Evolutionary conservation across 495 filamentous ascomycete species (phyloP).

Genomic region (Penicillium parvum): DNA sequence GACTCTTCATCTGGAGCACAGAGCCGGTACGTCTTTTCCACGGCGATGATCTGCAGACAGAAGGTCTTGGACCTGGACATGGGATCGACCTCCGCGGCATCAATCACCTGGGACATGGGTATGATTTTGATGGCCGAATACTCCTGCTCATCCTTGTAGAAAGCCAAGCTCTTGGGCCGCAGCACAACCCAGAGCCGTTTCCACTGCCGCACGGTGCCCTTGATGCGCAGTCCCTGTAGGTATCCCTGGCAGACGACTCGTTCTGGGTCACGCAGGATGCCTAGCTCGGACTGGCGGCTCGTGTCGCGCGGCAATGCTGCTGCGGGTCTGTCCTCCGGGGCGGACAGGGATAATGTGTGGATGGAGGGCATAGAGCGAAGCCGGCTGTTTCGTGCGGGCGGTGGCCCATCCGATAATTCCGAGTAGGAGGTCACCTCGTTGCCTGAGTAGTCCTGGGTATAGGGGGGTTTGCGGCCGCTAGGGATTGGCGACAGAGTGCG

Average conservation of each 20-base stretch:
- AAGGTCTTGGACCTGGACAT: constrained; percentile 75
- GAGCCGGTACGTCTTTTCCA: constrained; percentile 88
- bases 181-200: constrained; percentile 91
- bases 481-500: constrained; percentile 27
- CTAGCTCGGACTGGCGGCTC: constrained; percentile 52
- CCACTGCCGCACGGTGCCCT: constrained; percentile 88
- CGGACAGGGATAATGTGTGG: constrained; percentile 29
- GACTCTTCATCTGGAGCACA: constrained; percentile 78
- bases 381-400: constrained; percentile 21
- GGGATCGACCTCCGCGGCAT: constrained; percentile 89
- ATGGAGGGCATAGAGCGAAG: constrained; percentile 34
- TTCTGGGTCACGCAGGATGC: constrained; percentile 58
- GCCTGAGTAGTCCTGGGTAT: constrained; percentile 74
- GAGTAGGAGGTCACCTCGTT: constrained; percentile 86
- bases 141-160: constrained; percentile 93
- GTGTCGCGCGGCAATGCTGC: constrained; percentile 43
- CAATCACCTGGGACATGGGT: constrained; percentile 73
- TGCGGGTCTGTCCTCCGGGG: constrained; percentile 25
- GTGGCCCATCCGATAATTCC: constrained; percentile 73
- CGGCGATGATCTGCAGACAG: constrained; percentile 91
- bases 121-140: constrained; percentile 84
- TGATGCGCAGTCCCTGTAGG: constrained; percentile 78
- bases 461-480: constrained; percentile 37
- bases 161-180: constrained; percentile 77
- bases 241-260: constrained; percentile 89